Base-by-base conservation (phyloP, 2,329 filamentous ascomycete genomes). In the Cercospora nicotianae region DNA sequence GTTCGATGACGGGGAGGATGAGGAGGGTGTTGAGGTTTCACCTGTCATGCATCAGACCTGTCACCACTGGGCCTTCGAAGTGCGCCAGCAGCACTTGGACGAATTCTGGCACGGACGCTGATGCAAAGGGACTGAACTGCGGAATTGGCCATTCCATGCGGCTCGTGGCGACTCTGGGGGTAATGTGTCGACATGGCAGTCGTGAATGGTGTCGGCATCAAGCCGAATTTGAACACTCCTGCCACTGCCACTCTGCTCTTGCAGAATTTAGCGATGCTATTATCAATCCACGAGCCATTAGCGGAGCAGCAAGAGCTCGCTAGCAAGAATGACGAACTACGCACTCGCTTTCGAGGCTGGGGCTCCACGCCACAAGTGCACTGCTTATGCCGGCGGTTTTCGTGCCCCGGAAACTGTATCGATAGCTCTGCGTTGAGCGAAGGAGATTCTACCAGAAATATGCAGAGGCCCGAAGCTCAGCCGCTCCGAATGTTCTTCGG, bases 11-110 rank as follows among this genome's bases (percentile, higher is more conserved):
- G 79, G 79, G 0, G 77, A 73, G 1, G 79, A 79, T 9, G 81
- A 80, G 16, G 82, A 80, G 9, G 72, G 26, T 16, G 71, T 65
- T 3, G 82, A 85, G 53, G 83, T 86, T 9, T 86, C 84, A 76
- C 85, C 84, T 0, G 85, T 86, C 1, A 82, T 86, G 73, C 84
- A 86, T 76, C 85, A 86, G 78, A 87, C 84, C 5, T 86, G 84
- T 69, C 83, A 85, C 73, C 85, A 87, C 72, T 86, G 84, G 85
- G 85, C 82, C 0, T 86, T 80, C 74, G 83, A 85, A 73, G 80
- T 85, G 3, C 78, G 82, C 42, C 84, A 86, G 75, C 80, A 82
- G 64, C 80, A 81, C 62, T 69, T 86, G 68, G 84, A 86, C 76
- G 78, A 78, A 55, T 84, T 80, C 58, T 86, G 83, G 84, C 65